phyloP scores from a whole-genome alignment of 1,284 basidiomycete genomes.

The Ustilago loliicola region DNA sequence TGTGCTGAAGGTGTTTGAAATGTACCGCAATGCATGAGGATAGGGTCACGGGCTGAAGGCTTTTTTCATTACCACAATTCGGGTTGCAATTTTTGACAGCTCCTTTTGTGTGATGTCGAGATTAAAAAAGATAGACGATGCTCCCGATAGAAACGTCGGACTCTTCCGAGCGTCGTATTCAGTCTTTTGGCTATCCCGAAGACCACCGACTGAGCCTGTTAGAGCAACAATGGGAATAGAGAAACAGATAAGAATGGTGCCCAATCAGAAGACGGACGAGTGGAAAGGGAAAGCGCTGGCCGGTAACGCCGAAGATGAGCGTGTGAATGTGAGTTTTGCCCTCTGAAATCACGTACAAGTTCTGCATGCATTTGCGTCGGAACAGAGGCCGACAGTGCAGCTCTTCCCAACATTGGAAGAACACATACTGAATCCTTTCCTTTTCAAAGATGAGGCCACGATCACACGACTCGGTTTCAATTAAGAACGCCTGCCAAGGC shows the following conservation, averaged over 20 bases:
- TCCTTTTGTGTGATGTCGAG: no score
- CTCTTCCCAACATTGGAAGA: not conserved
- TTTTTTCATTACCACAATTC: not conserved
- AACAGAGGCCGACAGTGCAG: not conserved
- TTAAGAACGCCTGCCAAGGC: not conserved
- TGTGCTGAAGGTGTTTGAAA: not conserved
- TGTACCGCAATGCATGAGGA: not conserved
- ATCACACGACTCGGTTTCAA: not conserved
- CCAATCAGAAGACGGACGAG: not conserved
- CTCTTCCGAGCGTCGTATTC: not conserved
- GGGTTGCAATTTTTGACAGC: not conserved
- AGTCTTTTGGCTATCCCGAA: not conserved
- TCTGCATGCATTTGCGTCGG: conserved; percentile 1
- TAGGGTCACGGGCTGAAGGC: not conserved
- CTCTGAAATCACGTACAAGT: conserved; percentile 9
- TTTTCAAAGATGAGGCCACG: not conserved
- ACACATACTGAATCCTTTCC: not conserved
- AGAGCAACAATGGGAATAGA: no score
- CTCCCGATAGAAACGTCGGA: not conserved
- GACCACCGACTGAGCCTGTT: not conserved
- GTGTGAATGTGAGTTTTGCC: conserved; percentile 3
- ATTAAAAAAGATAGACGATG: not conserved
- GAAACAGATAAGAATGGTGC: no score
- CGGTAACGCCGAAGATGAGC: conserved; percentile 6
- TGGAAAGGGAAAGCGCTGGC: not conserved